Conservation (phyloP, 2,329 filamentous ascomycete species). For the Tolypocladium pustulatum region DNA sequence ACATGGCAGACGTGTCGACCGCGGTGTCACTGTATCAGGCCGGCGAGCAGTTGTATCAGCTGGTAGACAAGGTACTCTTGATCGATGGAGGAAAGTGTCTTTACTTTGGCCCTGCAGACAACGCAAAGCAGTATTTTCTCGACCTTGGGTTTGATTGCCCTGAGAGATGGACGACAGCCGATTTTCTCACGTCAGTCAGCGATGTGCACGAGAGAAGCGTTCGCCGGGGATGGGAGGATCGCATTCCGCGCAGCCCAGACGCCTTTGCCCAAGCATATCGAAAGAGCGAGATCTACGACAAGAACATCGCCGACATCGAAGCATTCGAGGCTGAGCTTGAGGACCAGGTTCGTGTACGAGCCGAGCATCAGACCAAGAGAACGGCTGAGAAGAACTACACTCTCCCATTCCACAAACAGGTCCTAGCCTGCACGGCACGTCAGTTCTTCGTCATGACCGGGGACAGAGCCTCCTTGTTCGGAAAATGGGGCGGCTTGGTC, state of each 20-base stretch:
- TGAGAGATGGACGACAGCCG: constrained; percentile 58
- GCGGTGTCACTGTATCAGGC: constrained; percentile 64
- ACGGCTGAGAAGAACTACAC: constrained; percentile 64
- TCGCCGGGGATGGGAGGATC: constrained; percentile 52
- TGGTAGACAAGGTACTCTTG: constrained; percentile 69
- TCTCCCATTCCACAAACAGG: constrained; percentile 63
- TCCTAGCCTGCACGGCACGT: constrained; percentile 57
- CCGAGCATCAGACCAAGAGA: constrained; percentile 55
- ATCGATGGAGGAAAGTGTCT: constrained; percentile 63
- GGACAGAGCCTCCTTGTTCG: constrained; percentile 64
- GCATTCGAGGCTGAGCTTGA: constrained; percentile 55
- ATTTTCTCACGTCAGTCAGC: constrained; percentile 70
- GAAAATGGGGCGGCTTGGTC: constrained; percentile 70
- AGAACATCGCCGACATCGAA: constrained; percentile 49
- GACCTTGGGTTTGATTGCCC: constrained; percentile 65
- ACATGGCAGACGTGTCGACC: constrained; percentile 62
- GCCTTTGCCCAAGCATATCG: constrained; percentile 59
- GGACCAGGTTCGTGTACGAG: constrained; percentile 26
- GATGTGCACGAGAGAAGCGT: constrained; percentile 63
- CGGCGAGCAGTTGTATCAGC: constrained; percentile 51
- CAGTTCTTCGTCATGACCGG: constrained; percentile 74
- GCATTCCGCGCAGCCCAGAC: constrained; percentile 56
- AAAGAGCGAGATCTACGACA: constrained; percentile 49
- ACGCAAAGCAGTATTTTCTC: constrained; percentile 59
- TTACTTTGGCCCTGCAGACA: constrained; percentile 54